These are phyloP conservation scores for Yamadazyma jaroonii DNA, from an alignment of 1,139 yeast species.

Conservation along the genomic window DNA sequence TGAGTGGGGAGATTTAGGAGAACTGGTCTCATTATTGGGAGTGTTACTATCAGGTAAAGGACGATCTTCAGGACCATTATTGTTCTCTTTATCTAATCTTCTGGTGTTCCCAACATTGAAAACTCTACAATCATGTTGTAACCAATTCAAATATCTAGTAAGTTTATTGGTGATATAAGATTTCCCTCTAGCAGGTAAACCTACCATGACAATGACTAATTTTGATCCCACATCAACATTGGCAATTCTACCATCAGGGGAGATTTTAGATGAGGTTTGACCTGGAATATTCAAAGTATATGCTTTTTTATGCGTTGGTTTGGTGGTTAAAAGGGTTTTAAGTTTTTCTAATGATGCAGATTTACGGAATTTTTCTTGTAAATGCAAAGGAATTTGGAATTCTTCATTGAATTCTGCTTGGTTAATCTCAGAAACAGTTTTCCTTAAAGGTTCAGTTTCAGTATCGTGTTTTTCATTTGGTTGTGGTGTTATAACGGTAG, in stretches of 20 bases:
- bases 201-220: slow-evolving; percentile 91
- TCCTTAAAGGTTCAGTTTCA: slow-evolving; percentile 6
- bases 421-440: slow-evolving; percentile 6
- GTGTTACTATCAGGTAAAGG: slow-evolving; percentile 67
- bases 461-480: too few relatives aligned
- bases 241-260: slow-evolving; percentile 82
- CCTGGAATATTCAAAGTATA: slow-evolving; percentile 93
- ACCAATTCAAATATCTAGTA: slow-evolving; percentile 86
- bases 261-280: slow-evolving; percentile 74
- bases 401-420: slow-evolving; percentile 12
- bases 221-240: slow-evolving; percentile 74
- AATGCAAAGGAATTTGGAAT: slow-evolving; percentile 26
- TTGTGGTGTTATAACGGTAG: too few relatives aligned
- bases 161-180: slow-evolving; percentile 89
- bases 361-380: slow-evolving; percentile 36
- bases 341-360: slow-evolving; percentile 43
- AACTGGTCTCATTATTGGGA: slow-evolving; percentile 26
- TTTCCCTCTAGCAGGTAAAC: slow-evolving; percentile 90
- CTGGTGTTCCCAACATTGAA: slow-evolving; percentile 95
- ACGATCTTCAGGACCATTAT: slow-evolving; percentile 66
- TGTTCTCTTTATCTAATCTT: slow-evolving; percentile 59
- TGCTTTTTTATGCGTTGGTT: slow-evolving; percentile 49
- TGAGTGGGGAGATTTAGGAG: slow-evolving; percentile 12
- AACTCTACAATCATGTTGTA: slow-evolving; percentile 84
- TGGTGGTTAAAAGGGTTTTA: slow-evolving; percentile 35